These are phyloP conservation scores for Mycothermus thermophilus DNA, from an alignment of 495 filamentous ascomycete genomes.

Conservation along the genomic window DNA sequence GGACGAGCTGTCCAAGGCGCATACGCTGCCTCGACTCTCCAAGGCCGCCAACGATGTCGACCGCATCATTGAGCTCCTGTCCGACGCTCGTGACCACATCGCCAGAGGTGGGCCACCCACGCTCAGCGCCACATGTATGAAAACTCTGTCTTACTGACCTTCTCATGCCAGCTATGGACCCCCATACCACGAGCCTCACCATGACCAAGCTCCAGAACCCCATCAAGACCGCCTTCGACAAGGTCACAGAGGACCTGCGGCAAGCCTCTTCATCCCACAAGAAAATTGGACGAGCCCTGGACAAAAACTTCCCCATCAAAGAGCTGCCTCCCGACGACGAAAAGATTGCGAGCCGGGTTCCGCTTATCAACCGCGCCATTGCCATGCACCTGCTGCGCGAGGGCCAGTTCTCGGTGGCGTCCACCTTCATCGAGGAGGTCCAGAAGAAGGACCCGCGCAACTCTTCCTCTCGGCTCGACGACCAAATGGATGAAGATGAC, in stretches of 20 bases:
- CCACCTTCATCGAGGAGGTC: constrained; percentile 61
- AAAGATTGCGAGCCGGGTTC: constrained; percentile 57
- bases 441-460: constrained; percentile 13
- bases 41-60: constrained; percentile 67
- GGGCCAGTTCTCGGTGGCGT: constrained; percentile 78
- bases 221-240: constrained; percentile 61
- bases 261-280: constrained; percentile 63
- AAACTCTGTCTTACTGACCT: not conserved
- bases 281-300: constrained; percentile 67
- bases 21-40: constrained; percentile 52
- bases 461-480: constrained; percentile 7
- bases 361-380: constrained; percentile 79
- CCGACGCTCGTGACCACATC: constrained; percentile 54
- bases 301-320: constrained; percentile 73
- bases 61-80: constrained; percentile 60
- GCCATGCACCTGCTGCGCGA: constrained; percentile 93
- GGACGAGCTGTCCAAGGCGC: constrained; percentile 58
- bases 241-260: constrained; percentile 64
- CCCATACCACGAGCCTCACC: constrained; percentile 51
- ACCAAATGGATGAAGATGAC: constrained; percentile 18
- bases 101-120: constrained; percentile 40
- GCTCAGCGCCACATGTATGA: not conserved
- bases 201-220: constrained; percentile 77
- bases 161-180: constrained; percentile 37
- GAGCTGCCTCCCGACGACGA: constrained; percentile 71